Evolutionary conservation across 2,329 filamentous ascomycete species (phyloP).

Genomic region (Anisogramma anomala): DNA sequence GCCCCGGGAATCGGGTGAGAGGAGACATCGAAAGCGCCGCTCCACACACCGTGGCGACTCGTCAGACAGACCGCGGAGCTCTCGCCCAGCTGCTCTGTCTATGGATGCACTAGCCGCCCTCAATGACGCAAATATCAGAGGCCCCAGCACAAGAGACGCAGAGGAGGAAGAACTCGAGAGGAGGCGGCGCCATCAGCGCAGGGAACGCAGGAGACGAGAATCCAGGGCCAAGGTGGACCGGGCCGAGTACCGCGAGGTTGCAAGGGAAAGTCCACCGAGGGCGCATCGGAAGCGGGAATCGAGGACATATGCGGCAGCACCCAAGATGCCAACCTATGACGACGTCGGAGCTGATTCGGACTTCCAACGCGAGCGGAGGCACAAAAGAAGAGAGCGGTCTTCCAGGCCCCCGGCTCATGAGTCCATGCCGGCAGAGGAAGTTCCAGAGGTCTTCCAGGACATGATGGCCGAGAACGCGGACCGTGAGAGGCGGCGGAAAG

Average conservation of each 20-base stretch:
- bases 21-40: conserved; percentile 16
- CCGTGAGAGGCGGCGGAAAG: conserved; percentile 5
- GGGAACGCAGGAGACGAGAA: conserved; percentile 12
- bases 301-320: conserved; percentile 6
- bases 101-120: conserved; percentile 19
- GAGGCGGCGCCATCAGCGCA: conserved; percentile 10
- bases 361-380: conserved; percentile 8
- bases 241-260: conserved; percentile 12
- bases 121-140: conserved; percentile 16
- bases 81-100: conserved; percentile 17
- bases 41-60: conserved; percentile 13
- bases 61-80: conserved; percentile 10
- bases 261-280: conserved; percentile 8
- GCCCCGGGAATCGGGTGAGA: conserved; percentile 15
- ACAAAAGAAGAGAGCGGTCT: conserved; percentile 8
- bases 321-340: conserved; percentile 5
- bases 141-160: not conserved
- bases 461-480: conserved; percentile 10
- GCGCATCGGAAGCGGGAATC: conserved; percentile 8
- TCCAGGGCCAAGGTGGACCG: conserved; percentile 6
- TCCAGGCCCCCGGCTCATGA: conserved; percentile 5
- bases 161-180: conserved; percentile 12
- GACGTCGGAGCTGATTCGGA: conserved; percentile 4
- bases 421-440: not conserved
- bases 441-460: conserved; percentile 9